Evolutionary conservation across 148 eudicot genomes (phyloP).

Genomic region (Vaccinium myrtillus): DNA sequence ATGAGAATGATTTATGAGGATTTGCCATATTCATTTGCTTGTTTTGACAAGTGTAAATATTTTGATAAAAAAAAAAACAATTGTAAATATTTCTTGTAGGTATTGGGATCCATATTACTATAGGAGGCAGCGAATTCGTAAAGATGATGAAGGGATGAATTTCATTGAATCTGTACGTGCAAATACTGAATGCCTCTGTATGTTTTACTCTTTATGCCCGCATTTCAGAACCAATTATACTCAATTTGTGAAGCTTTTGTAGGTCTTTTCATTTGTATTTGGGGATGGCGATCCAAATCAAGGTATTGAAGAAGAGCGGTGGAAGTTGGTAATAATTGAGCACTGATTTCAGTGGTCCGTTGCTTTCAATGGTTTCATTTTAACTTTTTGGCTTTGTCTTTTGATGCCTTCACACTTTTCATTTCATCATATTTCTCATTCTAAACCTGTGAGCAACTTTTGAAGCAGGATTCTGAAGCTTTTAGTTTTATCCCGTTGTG

Average conservation of each 20-base stretch:
- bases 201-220: constrained; percentile 6
- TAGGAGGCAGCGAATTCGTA: constrained; percentile 54
- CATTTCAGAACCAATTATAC: constrained; percentile 18
- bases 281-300: constrained; percentile 99
- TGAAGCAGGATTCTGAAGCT: background rate
- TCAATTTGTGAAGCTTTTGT: constrained; percentile 19
- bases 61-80: background rate
- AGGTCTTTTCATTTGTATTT: constrained; percentile 95
- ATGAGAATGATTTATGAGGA: background rate
- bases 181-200: background rate
- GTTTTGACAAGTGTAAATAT: constrained; percentile 2
- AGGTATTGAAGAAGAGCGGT: constrained; percentile 98
- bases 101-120: constrained; percentile 95
- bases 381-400: background rate
- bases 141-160: constrained; percentile 58
- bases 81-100: constrained; percentile 41
- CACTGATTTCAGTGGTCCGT: constrained; percentile 56
- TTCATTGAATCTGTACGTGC: constrained; percentile 86
- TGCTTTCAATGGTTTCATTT: constrained; percentile 34
- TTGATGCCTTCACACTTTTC: constrained; percentile 8
- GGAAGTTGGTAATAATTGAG: constrained; percentile 96
- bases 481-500: background rate
- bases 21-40: constrained; percentile 3
- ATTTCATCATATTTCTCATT: constrained; percentile 5
- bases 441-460: background rate